phyloP scores from a whole-genome alignment of 164 flowering plant species.

The Berberis thunbergii region DNA sequence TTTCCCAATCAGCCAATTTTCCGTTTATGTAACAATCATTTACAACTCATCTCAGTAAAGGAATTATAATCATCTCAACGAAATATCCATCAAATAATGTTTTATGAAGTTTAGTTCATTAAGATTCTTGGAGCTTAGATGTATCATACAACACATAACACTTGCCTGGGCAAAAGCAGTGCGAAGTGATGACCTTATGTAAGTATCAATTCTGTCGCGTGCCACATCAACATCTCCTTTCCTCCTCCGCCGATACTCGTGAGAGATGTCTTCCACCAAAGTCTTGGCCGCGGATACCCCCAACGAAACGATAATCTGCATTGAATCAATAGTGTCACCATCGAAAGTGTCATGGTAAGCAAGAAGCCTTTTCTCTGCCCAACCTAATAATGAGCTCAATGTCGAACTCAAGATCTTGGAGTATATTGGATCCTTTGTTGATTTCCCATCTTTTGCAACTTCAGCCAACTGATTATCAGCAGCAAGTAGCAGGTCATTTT shows the following conservation, averaged over 20 bases:
- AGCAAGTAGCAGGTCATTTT: slow-evolving; percentile 61
- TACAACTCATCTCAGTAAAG: no score
- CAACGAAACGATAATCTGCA: slow-evolving; percentile 53
- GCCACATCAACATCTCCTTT: slow-evolving; percentile 45
- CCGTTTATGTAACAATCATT: no score
- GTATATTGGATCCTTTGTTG: slow-evolving; percentile 40
- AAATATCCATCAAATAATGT: no score
- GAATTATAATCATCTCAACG: no score
- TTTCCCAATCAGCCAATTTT: no score
- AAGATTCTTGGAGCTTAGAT: neutral
- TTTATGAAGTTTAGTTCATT: neutral
- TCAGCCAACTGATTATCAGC: slow-evolving; percentile 49
- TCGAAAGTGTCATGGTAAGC: slow-evolving; percentile 68
- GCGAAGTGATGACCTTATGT: slow-evolving; percentile 73
- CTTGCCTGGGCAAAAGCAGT: slow-evolving; percentile 84
- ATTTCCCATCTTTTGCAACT: slow-evolving; percentile 62
- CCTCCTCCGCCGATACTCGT: slow-evolving; percentile 44
- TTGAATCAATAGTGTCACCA: slow-evolving; percentile 34
- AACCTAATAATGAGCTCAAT: slow-evolving; percentile 44
- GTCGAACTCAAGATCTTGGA: slow-evolving; percentile 44
- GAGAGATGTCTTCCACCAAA: slow-evolving; percentile 61
- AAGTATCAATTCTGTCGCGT: slow-evolving; percentile 50
- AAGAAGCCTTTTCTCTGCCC: slow-evolving; percentile 76
- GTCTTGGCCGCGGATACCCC: slow-evolving; percentile 50
- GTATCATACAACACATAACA: slow-evolving; percentile 1